Base-by-base conservation (phyloP, 2,329 filamentous ascomycete genomes). In the Lecanicillium sp. region DNA sequence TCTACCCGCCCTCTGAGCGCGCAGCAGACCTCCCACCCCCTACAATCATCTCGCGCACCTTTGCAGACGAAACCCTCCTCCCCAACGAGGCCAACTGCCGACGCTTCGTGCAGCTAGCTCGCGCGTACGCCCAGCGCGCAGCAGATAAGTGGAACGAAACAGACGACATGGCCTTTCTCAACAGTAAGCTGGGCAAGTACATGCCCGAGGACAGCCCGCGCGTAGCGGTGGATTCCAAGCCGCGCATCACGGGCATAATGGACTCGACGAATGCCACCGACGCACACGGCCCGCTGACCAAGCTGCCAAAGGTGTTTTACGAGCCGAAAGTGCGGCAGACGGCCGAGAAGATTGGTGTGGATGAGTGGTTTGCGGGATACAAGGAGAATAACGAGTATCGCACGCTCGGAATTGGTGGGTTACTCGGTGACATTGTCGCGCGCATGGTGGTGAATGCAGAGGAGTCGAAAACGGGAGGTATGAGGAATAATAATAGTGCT, bases 341-440 rank as follows among this genome's bases (percentile, higher is more conserved):
- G 44, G 76, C 92, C 41, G 68, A 80, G 41, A 83, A 78, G 56
- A 81, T 95, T 42, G 78, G 75, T 19, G 80, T 89, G 0, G 89
- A 98, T 52, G 92, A 96, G 63, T 96, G 92, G 92, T 96, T 83
- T 58, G 67, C 75, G 15, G 90, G 92, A 3, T 96, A 94, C 58
- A 72, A 72, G 41, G 89, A 95, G 60, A 88, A 78, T 44, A 64
- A 66, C 30, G 92, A 96, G 60, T 96, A 95, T 62, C 82, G 90
- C n/a, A 77, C 74, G 47, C 70, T 96, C 3, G 92, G 90, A 3
- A 92, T 95, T 45, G 92, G 92, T 19, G 76, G 74, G 9, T 68
- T 96, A 9, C 68, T 95, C 54, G 90, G 88, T 20, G 90, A 96
- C 53, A 61, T 96, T 14, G 81, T 89, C 11, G 71, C 77, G 44